Percentiles rank a stretch among this genome's conserved stretches.
Evolutionary conservation across 345 rosid genomes (phyloP).

Genomic region (Populus davidiana): DNA sequence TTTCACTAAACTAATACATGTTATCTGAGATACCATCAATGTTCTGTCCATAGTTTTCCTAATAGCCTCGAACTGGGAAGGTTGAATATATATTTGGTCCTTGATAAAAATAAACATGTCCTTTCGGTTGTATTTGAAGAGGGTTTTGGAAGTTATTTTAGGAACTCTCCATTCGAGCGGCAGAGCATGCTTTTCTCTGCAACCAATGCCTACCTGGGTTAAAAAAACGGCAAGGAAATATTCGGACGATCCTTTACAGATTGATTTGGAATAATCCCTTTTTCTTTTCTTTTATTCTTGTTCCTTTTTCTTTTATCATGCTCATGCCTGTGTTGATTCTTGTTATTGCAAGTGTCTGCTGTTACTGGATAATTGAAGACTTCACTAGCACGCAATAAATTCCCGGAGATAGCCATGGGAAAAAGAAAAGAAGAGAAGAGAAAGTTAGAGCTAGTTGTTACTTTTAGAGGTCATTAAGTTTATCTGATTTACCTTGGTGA

Average conservation of each 20-base stretch:
- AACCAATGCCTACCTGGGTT: conserved; percentile 93
- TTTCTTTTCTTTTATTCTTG: too few species aligned
- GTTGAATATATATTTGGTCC: conserved; percentile 78
- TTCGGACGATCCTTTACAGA: conserved; percentile 76
- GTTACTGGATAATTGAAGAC: too few species aligned
- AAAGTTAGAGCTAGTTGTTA: too few species aligned
- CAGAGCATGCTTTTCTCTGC: conserved; percentile 99
- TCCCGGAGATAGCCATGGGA: too few species aligned
- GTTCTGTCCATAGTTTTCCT: too few species aligned
- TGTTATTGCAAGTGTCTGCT: not conserved
- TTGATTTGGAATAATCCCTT: conserved; percentile 64
- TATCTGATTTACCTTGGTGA: not conserved
- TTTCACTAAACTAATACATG: too few species aligned
- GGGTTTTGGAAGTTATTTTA: conserved; percentile 72
- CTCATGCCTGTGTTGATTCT: not conserved
- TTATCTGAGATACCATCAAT: too few species aligned
- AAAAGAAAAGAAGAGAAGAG: too few species aligned
- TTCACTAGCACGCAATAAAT: too few species aligned
- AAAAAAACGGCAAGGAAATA: conserved; percentile 80
- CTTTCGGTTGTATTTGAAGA: conserved; percentile 97
- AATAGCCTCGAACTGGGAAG: conserved; percentile 66
- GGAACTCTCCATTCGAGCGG: conserved; percentile 78
- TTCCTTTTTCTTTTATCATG: not conserved
- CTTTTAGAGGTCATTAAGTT: too few species aligned
- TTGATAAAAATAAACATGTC: conserved; percentile 97